Conservation (phyloP, 768 basidiomycete genomes). For the Cyathus striatus region DNA sequence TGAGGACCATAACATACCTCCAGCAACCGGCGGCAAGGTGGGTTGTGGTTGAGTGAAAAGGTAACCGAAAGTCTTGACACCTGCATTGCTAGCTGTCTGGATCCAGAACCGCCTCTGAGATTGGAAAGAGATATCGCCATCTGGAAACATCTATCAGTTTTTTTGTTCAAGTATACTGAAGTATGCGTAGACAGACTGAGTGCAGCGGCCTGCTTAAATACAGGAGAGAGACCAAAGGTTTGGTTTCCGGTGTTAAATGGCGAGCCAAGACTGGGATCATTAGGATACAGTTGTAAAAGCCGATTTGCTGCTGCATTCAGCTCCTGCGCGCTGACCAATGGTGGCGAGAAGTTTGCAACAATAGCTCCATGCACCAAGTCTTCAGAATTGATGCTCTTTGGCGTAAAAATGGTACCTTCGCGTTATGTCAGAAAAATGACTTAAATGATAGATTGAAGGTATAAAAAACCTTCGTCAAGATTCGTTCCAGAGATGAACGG, state of each 20-base stretch:
- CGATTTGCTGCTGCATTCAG: constrained; percentile 12
- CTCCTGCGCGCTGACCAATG: constrained; percentile 11
- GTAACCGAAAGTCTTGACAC: constrained; percentile 35
- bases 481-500: constrained; percentile 41
- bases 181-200: constrained; percentile 23
- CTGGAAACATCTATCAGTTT: constrained; percentile 8
- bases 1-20: constrained; percentile 24
- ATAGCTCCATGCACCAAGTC: constrained; percentile 11
- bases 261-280: constrained; percentile 34
- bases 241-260: constrained; percentile 40
- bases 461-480: constrained; percentile 35
- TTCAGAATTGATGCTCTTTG: constrained; percentile 16
- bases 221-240: constrained; percentile 31
- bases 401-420: constrained; percentile 26
- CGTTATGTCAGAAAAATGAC: not conserved
- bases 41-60: constrained; percentile 35
- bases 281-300: constrained; percentile 34
- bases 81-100: constrained; percentile 28
- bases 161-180: not conserved
- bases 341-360: constrained; percentile 18
- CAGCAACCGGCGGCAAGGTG: constrained; percentile 12
- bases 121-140: constrained; percentile 34
- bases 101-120: constrained; percentile 33
- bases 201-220: constrained; percentile 25
- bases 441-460: too few relatives aligned